phyloP scores from a whole-genome alignment of 163 green algal genomes.

The Trebouxiophyceae sp. region DNA sequence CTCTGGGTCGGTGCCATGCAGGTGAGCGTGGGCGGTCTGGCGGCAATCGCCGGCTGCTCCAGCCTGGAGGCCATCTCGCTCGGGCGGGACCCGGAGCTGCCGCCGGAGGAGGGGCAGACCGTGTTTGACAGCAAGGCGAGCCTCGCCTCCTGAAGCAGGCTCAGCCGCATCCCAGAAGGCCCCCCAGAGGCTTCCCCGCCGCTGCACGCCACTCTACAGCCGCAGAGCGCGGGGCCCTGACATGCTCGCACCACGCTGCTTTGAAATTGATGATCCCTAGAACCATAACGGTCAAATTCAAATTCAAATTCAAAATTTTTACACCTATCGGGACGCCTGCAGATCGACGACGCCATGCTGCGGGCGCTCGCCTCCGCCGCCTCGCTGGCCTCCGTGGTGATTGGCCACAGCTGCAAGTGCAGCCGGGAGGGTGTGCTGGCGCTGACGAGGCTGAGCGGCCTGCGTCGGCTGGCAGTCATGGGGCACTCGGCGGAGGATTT shows the following conservation, averaged over 20 bases:
- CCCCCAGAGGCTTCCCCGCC: too few species aligned
- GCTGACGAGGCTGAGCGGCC: not conserved
- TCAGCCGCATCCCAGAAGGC: not conserved
- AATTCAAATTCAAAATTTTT: not conserved
- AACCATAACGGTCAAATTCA: not conserved
- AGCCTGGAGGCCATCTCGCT: not conserved
- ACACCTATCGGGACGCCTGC: not conserved
- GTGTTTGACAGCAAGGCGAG: not conserved
- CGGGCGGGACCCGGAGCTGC: not conserved
- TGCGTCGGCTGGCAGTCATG: not conserved
- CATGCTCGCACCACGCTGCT: too few species aligned
- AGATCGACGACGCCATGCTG: not conserved
- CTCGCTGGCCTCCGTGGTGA: not conserved
- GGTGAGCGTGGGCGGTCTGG: not conserved
- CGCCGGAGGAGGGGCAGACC: not conserved
- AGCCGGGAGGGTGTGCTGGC: not conserved
- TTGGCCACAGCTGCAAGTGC: not conserved
- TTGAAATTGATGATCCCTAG: too few species aligned
- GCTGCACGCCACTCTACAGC: too few species aligned
- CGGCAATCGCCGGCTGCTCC: not conserved
- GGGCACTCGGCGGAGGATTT: not conserved
- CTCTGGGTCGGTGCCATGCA: not conserved
- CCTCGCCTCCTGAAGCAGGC: not conserved
- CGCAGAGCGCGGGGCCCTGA: too few species aligned
- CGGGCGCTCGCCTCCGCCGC: not conserved